Conservation (phyloP, 345 rosid genomes). For the Salix udensis region DNA sequence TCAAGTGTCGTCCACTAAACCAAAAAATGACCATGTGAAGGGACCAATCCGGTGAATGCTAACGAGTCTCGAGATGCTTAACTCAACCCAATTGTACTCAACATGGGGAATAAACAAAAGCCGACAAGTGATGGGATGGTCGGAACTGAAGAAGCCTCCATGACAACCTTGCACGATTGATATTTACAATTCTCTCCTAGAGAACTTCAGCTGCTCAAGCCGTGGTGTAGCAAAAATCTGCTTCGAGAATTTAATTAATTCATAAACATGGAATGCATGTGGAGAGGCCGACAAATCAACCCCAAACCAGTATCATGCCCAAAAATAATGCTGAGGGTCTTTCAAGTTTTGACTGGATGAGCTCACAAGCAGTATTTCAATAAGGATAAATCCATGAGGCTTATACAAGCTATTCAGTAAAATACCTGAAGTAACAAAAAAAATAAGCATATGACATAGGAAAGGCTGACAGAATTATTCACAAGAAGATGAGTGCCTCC, state of each 20-base stretch:
- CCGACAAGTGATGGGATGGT: background rate
- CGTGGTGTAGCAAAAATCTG: constrained; percentile 3
- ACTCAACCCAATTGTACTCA: background rate
- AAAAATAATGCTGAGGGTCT: constrained; percentile 2
- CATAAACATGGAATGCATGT: background rate
- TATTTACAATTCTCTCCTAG: background rate
- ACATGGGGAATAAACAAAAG: background rate
- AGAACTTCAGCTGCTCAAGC: background rate
- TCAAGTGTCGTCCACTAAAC: background rate
- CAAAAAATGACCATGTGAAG: background rate
- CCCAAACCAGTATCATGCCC: background rate
- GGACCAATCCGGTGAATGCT: background rate
- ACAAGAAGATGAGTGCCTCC: background rate
- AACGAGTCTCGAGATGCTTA: background rate
- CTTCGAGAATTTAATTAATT: background rate
- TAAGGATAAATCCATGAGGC: background rate
- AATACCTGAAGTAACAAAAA: background rate
- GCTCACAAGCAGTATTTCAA: background rate
- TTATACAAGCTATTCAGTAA: background rate
- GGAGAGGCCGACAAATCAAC: background rate
- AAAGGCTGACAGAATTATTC: background rate
- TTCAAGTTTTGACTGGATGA: background rate
- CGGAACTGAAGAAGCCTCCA: background rate
- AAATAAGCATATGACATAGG: background rate
- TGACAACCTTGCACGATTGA: background rate